phyloP scores from a whole-genome alignment of 768 basidiomycete genomes.

The Imleria badia region DNA sequence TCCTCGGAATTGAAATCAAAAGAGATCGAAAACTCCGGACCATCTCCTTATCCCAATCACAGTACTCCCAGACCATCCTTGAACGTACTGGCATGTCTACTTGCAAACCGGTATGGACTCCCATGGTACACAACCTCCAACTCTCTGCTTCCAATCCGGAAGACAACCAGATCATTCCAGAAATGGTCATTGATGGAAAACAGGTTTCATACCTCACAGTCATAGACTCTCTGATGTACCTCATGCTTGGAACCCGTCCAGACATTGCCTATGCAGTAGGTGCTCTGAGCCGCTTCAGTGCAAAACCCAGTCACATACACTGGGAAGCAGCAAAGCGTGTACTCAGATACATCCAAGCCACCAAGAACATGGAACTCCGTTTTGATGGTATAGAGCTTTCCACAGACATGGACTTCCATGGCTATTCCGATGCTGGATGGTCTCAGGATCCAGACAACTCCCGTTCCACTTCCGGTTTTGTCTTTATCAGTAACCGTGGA shows the following conservation, averaged over 20 bases:
- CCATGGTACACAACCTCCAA: background rate
- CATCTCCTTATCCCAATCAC: constrained; percentile 29
- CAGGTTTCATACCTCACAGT: background rate
- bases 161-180: background rate
- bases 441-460: too few species aligned
- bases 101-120: background rate
- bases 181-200: background rate
- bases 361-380: too few species aligned
- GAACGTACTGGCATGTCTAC: constrained; percentile 6
- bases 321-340: too few species aligned
- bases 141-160: background rate
- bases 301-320: too few species aligned
- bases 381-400: too few species aligned
- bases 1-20: constrained; percentile 34
- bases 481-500: too few species aligned
- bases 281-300: too few species aligned
- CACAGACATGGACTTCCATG: too few species aligned
- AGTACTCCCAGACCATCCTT: constrained; percentile 15
- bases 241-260: background rate
- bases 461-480: too few species aligned
- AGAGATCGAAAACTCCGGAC: constrained; percentile 21
- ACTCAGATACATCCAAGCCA: too few species aligned
- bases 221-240: background rate
- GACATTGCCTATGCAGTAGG: background rate
- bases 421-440: too few species aligned